Base-by-base conservation (phyloP, 306 rosid species). In the Mucuna pruriens region DNA sequence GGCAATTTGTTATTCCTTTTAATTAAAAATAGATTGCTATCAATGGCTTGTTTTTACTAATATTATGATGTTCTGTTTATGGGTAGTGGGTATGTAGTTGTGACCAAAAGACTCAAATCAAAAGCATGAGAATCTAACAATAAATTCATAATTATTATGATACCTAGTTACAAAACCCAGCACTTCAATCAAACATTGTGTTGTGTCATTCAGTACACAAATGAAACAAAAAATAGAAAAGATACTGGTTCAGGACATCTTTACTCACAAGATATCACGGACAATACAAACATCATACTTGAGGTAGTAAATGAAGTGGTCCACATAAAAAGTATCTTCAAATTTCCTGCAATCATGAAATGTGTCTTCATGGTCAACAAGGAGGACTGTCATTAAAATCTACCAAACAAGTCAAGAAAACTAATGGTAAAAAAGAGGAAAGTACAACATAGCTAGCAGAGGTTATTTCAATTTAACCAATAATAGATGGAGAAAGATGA, bases 251-350 rank as follows among this genome's bases (percentile, higher is more conserved):
- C 65, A 31, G 64, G 57, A 44, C n/a, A 75, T 44, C 26, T 36
- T n/a, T 34, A 76, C 20, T 3, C 22, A 76, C 42, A 29, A 97
- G 78, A 92, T 94, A 83, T 92, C 97, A 72, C 97, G 98, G 82
- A 94, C 97, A 72, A 94, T 92, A 16, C 87, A 90, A 31, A 94
- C 97, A 60, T 94, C 98, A 86, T 92, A 83, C 86, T 90, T 94
- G 81, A 94, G 86, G 87, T 94, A 94, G 86, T 88, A 92, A 85
- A 94, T 94, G 86, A 94, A 94, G 90, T 94, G 98, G 78, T 92
- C 97, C 71, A 94, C 97, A 67, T 94, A 93, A 88, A 94, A 94
- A 83, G 92, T 94, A 79, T 94, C 97, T 85, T 94, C 97, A 83
- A 94, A 94, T 79, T 94, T 94, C 90, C 98, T 94, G 97, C 86